Percentiles rank a stretch among this genome's conserved stretches.
Evolutionary conservation across 1,284 basidiomycete genomes (phyloP).

Genomic region (Athelia psychrophila): DNA sequence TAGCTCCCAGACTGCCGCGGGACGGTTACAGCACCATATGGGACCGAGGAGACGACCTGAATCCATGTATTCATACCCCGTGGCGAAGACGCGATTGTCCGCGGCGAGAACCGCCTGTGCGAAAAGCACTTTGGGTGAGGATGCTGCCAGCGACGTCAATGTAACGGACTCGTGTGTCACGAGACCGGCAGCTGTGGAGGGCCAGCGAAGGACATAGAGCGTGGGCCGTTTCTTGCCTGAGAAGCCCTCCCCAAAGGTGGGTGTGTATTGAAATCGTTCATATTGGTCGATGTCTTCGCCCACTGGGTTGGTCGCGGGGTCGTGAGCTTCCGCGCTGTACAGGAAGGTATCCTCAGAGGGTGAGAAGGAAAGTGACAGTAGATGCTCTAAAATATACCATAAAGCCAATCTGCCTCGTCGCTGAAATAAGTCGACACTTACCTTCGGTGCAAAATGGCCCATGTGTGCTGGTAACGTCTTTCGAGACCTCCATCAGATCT

Average conservation of each 20-base stretch:
- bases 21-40: constrained; percentile 62
- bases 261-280: constrained; percentile 48
- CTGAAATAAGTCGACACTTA: constrained; percentile 19
- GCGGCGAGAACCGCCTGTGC: constrained; percentile 55
- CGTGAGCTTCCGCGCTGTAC: constrained; percentile 55
- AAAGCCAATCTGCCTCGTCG: not conserved
- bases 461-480: constrained; percentile 59
- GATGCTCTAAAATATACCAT: constrained; percentile 33
- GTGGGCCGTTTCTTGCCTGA: constrained; percentile 45
- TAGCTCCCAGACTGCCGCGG: constrained; percentile 38
- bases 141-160: not conserved
- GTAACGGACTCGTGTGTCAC: constrained; percentile 17
- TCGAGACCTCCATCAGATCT: constrained; percentile 35
- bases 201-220: constrained; percentile 49
- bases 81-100: constrained; percentile 47
- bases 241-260: constrained; percentile 55
- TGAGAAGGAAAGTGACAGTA: constrained; percentile 49
- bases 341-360: constrained; percentile 48
- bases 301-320: constrained; percentile 22
- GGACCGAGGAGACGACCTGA: constrained; percentile 62
- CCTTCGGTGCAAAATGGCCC: constrained; percentile 64
- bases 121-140: constrained; percentile 29
- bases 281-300: constrained; percentile 30
- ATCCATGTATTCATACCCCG: constrained; percentile 54
- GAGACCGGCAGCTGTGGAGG: constrained; percentile 1